Evolutionary conservation across 2,329 filamentous ascomycete genomes (phyloP).

Genomic region (Tolypocladium endophyticum): DNA sequence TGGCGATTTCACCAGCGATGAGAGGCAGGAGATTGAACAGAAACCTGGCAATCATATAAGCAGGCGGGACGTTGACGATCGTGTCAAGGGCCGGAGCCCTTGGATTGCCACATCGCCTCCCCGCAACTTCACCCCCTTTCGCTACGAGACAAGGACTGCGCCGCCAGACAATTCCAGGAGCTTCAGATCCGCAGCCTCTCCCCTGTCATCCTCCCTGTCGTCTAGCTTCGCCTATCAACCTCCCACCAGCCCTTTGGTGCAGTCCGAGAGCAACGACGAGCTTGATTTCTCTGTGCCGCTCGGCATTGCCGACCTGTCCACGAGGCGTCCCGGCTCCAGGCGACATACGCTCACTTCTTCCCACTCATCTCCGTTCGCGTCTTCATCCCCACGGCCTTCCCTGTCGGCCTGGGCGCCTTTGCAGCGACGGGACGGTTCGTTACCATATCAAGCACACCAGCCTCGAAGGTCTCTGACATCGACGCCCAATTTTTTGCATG

Average conservation of each 20-base stretch:
- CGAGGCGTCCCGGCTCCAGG: constrained; percentile 31
- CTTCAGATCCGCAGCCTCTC: constrained; percentile 41
- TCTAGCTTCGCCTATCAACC: constrained; percentile 76
- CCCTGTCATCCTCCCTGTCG: constrained; percentile 60
- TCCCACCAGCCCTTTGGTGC: constrained; percentile 84
- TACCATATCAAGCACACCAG: constrained; percentile 68
- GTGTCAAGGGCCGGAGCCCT: constrained; percentile 11
- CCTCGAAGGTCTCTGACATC: constrained; percentile 65
- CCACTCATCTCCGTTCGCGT: constrained; percentile 31
- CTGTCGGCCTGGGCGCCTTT: constrained; percentile 16
- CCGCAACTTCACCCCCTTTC: constrained; percentile 36
- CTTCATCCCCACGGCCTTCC: constrained; percentile 24
- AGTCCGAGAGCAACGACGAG: constrained; percentile 79
- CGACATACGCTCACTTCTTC: constrained; percentile 66
- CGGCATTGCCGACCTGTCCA: constrained; percentile 38
- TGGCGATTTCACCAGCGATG: constrained; percentile 49
- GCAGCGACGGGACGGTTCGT: constrained; percentile 46
- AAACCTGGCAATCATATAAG: background rate
- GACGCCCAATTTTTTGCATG: constrained; percentile 29
- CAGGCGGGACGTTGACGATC: background rate
- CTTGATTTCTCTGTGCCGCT: constrained; percentile 43
- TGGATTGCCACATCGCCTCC: constrained; percentile 50
- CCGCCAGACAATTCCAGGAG: constrained; percentile 22
- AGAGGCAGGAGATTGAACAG: constrained; percentile 9
- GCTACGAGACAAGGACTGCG: constrained; percentile 24